phyloP scores from a whole-genome alignment of 306 rosid species.

The Corylus americana region DNA sequence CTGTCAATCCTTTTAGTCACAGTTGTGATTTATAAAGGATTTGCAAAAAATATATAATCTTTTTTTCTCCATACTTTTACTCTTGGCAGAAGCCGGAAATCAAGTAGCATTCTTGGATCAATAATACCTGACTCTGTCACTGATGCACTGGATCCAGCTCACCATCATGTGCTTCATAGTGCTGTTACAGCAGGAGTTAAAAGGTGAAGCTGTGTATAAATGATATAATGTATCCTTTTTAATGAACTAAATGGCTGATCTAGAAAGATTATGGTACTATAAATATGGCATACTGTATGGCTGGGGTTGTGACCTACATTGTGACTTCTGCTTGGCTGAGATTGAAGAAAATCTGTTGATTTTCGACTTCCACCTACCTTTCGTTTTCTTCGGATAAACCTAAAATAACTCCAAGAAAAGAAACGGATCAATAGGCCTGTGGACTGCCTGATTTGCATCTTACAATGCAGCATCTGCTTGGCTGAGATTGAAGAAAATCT shows the following conservation, averaged over 20 bases:
- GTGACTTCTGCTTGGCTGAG: not conserved
- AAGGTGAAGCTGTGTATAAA: slow-evolving; percentile 53
- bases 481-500: slow-evolving; percentile 1
- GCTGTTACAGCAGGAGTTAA: slow-evolving; percentile 77
- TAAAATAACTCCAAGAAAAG: not conserved
- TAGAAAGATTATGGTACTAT: slow-evolving; percentile 11
- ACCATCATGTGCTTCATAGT: slow-evolving; percentile 80
- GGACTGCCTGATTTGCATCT: not conserved
- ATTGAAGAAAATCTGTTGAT: not conserved
- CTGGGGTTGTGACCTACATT: not conserved
- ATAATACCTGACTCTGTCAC: slow-evolving; percentile 70
- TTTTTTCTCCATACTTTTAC: slow-evolving; percentile 2
- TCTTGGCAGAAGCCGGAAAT: slow-evolving; percentile 59
- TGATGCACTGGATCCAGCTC: slow-evolving; percentile 78
- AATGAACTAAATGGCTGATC: not conserved
- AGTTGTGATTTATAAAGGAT: slow-evolving; percentile 12
- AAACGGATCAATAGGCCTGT: not conserved
- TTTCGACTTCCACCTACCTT: not conserved
- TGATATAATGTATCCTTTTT: slow-evolving; percentile 2
- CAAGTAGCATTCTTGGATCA: slow-evolving; percentile 80
- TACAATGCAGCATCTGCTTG: not conserved
- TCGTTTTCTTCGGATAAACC: not conserved
- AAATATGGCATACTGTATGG: not conserved
- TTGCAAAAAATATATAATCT: slow-evolving; percentile 23
- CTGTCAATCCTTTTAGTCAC: not conserved